Evolutionary conservation across 129 eudicot species (phyloP).

Genomic region (Pseudognaphalium luteoalbum): DNA sequence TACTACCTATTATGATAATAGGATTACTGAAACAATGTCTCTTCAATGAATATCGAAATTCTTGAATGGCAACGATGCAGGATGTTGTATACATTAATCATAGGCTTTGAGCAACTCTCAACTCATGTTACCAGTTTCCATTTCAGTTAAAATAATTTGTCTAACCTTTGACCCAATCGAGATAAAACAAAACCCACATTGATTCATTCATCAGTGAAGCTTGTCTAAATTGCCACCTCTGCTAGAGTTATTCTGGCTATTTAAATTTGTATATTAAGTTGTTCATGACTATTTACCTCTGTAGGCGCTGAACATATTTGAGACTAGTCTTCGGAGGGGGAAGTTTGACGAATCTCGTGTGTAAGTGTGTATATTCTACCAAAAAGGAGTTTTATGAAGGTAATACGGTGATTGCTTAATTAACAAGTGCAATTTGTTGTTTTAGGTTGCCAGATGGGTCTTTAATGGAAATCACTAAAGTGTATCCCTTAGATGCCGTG

Average conservation of each 20-base stretch:
- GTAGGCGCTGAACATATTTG: slow-evolving; percentile 2
- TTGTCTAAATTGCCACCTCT: neutral
- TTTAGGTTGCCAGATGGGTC: slow-evolving; percentile 89
- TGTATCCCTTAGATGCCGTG: slow-evolving; percentile 73
- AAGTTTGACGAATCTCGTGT: slow-evolving; percentile 12
- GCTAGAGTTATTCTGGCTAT: neutral
- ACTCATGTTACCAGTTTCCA: neutral
- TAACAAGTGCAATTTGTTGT: slow-evolving; percentile 11
- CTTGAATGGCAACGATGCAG: neutral
- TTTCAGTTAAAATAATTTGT: neutral
- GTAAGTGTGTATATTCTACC: neutral
- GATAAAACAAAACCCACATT: neutral
- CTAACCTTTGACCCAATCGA: neutral
- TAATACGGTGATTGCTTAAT: neutral
- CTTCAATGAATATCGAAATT: neutral
- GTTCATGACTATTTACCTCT: slow-evolving; percentile 2
- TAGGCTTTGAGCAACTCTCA: neutral
- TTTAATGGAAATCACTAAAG: slow-evolving; percentile 66
- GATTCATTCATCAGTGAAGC: neutral
- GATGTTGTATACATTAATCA: neutral
- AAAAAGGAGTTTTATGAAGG: neutral
- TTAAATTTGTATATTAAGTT: neutral
- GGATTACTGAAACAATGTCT: neutral
- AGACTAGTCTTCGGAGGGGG: slow-evolving; percentile 1
- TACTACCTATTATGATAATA: no score